Evolutionary conservation across 148 eudicot genomes (phyloP).

Genomic region (Rhododendron vialii): DNA sequence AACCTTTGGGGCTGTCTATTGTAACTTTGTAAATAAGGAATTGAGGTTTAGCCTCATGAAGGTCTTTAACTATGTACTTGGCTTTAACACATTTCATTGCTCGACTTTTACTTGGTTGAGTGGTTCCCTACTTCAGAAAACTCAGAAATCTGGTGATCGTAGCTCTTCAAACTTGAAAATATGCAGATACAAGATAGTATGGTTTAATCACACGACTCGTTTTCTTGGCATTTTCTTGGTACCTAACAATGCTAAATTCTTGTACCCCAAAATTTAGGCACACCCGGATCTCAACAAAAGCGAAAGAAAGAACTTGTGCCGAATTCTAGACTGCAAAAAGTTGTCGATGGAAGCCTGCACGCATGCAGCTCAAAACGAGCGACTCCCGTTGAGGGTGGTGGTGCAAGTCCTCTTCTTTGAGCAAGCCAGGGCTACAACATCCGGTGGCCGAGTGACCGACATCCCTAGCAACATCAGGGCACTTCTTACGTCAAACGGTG

Average conservation of each 20-base stretch:
- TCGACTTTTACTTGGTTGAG: neutral
- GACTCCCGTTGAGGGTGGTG: conserved; percentile 8
- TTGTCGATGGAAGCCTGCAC: conserved; percentile 16
- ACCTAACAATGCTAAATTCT: neutral
- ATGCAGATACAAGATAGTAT: neutral
- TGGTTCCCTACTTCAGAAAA: neutral
- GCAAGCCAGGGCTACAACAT: conserved; percentile 42
- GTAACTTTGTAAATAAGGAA: neutral
- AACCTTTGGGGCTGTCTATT: neutral
- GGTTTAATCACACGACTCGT: neutral
- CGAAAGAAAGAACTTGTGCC: conserved; percentile 11
- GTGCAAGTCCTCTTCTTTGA: conserved; percentile 19
- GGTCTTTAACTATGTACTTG: neutral
- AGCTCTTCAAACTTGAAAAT: neutral
- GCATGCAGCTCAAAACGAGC: conserved; percentile 16
- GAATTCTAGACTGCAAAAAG: conserved; percentile 18
- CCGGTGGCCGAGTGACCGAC: conserved; percentile 46
- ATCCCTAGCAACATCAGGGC: conserved; percentile 69
- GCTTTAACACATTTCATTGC: neutral
- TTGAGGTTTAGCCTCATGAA: neutral
- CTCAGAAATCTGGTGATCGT: neutral
- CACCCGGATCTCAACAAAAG: conserved; percentile 9
- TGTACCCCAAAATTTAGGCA: neutral
- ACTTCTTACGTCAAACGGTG: conserved; percentile 43
- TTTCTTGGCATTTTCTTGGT: neutral